Evolutionary conservation across 148 eudicot species (phyloP).

Genomic region (Rhododendron williamsianum): DNA sequence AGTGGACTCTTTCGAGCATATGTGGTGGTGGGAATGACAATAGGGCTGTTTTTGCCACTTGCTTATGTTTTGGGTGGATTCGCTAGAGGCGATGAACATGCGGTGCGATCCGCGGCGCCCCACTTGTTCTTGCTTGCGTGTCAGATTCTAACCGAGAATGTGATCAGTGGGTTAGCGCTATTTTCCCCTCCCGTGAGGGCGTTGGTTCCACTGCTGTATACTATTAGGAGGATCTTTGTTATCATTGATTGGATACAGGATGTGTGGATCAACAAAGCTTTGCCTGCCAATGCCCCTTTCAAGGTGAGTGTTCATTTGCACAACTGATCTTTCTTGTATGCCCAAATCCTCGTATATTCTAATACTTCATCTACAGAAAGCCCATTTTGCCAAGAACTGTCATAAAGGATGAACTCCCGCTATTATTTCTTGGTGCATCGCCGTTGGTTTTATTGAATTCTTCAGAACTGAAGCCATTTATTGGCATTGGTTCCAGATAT

Average conservation of each 20-base stretch:
- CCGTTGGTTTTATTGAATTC: not conserved
- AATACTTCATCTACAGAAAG: not conserved
- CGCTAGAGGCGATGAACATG: constrained; percentile 85
- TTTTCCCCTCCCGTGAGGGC: constrained; percentile 97
- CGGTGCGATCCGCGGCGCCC: constrained; percentile 77
- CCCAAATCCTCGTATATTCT: not conserved
- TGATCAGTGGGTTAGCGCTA: constrained; percentile 60
- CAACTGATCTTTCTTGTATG: not conserved
- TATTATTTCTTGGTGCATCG: not conserved
- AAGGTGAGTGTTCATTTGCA: constrained; percentile 30
- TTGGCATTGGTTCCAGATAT: not conserved
- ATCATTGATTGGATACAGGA: constrained; percentile 63
- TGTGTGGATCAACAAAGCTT: constrained; percentile 65
- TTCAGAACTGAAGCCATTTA: not conserved
- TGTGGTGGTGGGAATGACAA: constrained; percentile 53
- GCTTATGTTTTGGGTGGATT: constrained; percentile 92
- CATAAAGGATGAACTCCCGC: not conserved
- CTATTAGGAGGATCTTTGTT: constrained; percentile 71
- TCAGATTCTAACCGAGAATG: constrained; percentile 83
- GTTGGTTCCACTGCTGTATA: constrained; percentile 73
- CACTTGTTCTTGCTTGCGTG: constrained; percentile 80
- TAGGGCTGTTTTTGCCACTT: constrained; percentile 77
- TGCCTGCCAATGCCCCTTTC: constrained; percentile 49
- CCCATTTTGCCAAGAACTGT: not conserved
- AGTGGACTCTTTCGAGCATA: constrained; percentile 40